These are phyloP conservation scores for Combretum micranthum DNA, from an alignment of 345 rosid genomes.

Conservation along the genomic window DNA sequence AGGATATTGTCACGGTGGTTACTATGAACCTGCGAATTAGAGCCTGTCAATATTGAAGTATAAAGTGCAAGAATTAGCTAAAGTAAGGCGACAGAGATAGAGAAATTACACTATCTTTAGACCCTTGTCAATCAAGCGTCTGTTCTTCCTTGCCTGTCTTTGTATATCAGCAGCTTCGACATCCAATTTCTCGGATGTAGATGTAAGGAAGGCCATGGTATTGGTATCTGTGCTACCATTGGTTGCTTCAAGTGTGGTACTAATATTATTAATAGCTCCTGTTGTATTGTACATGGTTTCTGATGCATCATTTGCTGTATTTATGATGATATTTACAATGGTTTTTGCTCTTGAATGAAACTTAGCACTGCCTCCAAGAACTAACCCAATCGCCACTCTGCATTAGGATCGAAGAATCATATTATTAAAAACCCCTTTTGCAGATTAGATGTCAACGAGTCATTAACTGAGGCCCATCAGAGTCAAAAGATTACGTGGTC, in stretches of 20 bases:
- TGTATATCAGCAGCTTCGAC: conserved; percentile 32
- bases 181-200: conserved; percentile 37
- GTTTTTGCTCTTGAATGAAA: conserved; percentile 42
- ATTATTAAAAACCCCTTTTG: too few relatives aligned
- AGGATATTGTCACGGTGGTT: conserved; percentile 35
- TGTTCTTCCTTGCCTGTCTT: conserved; percentile 42
- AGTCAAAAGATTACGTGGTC: too few relatives aligned
- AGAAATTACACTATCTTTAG: conserved; percentile 44
- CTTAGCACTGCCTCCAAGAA: conserved; percentile 46
- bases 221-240: conserved; percentile 5
- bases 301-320: conserved; percentile 51
- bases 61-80: neutral
- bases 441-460: too few relatives aligned
- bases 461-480: too few relatives aligned
- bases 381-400: conserved; percentile 54
- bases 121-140: conserved; percentile 39
- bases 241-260: conserved; percentile 23
- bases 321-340: conserved; percentile 40
- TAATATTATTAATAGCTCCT: conserved; percentile 48
- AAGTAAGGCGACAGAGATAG: neutral
- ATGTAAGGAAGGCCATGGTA: conserved; percentile 32
- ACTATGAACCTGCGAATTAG: conserved; percentile 36
- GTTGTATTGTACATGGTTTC: conserved; percentile 44
- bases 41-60: neutral
- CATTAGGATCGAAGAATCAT: neutral